These are phyloP conservation scores for Botrytis porri DNA, from an alignment of 2,329 filamentous ascomycete genomes.

Conservation along the genomic window DNA sequence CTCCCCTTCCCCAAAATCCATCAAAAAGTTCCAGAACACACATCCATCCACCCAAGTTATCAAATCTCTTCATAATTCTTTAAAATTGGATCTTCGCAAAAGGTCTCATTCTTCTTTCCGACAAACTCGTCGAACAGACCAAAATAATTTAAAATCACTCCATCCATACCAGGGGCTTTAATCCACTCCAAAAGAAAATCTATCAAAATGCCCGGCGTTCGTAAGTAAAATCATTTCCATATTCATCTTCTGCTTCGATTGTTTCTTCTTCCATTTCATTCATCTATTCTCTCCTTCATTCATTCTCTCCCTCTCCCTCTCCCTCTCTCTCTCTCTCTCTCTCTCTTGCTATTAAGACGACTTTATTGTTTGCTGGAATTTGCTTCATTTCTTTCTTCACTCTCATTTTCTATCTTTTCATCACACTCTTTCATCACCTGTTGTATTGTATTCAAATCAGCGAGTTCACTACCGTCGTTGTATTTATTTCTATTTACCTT, in stretches of 20 bases:
- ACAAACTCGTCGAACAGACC: not conserved
- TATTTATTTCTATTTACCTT: not conserved
- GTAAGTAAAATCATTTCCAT: slow-evolving; percentile 29
- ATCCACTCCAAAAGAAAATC: slow-evolving; percentile 14
- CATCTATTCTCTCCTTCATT: not conserved
- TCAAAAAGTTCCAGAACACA: not conserved
- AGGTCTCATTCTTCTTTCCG: slow-evolving; percentile 4
- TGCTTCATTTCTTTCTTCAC: not conserved
- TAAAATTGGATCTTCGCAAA: slow-evolving; percentile 6
- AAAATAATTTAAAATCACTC: slow-evolving; percentile 11
- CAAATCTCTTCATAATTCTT: slow-evolving; percentile 10
- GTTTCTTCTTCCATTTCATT: not conserved
- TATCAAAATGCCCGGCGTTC: slow-evolving; percentile 35
- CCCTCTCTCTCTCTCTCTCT: not conserved
- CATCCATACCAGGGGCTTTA: not conserved
- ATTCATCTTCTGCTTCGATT: slow-evolving; percentile 7
- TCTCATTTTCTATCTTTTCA: not conserved
- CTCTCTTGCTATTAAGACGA: not conserved
- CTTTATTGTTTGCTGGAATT: slow-evolving; percentile 3
- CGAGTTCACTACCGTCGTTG: not conserved
- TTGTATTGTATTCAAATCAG: not conserved
- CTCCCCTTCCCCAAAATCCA: not conserved
- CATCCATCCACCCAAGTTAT: not conserved
- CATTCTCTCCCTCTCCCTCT: not conserved
- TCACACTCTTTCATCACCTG: not conserved